Evolutionary conservation across 2,329 filamentous ascomycete species (phyloP), one percentile per base, ranked within the genome.

Genomic region (Endothia cerciana): DNA sequence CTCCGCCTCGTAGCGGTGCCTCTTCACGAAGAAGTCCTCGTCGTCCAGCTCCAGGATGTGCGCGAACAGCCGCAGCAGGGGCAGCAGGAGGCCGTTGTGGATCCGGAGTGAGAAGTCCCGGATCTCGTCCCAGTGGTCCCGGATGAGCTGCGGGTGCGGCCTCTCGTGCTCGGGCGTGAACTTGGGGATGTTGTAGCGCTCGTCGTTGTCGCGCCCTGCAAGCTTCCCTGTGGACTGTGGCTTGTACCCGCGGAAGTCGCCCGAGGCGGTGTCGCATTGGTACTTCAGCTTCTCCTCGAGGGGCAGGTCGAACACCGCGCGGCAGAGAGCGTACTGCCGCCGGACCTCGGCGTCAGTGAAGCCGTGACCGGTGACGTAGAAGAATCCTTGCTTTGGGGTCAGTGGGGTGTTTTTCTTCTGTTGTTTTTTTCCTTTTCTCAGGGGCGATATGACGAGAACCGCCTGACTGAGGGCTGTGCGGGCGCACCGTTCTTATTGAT

Each of bases 241-340:
- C 59, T 72, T 72, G 47, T 74, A 74, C 3, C 71, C 71, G 40
- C 73, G 72, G 55, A 72, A 73, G 66, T 74, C 70, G 38, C 73
- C 73, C n/a, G 71, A 68, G 13, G 71, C 71, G 4, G 73, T 72
- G 65, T 73, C 71, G 65, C 71, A 73, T 19, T 70, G 70, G 51
- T 72, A 73, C 30, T 55, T 61, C 40, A 63, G 45, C 60, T 68
- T 68, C 64, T 68, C 66, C 47, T 68, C 66, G 7, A 68, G 49
- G 3, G 66, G 63, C 4, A 68, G 60, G 45, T 60, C 66, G 17
- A 68, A 63, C 11, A 68, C 45, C 47, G 60, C 66, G n/a, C 47
- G 53, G 63, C 63, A 62, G 43, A 68, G 28, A 25, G 64, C 60
- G 49, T 66, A 68, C 25, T 68, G 64, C 15, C 57, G 60, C 15